These are phyloP conservation scores for Rusavskia elegans DNA, from an alignment of 495 filamentous ascomycete genomes.

Conservation along the genomic window DNA sequence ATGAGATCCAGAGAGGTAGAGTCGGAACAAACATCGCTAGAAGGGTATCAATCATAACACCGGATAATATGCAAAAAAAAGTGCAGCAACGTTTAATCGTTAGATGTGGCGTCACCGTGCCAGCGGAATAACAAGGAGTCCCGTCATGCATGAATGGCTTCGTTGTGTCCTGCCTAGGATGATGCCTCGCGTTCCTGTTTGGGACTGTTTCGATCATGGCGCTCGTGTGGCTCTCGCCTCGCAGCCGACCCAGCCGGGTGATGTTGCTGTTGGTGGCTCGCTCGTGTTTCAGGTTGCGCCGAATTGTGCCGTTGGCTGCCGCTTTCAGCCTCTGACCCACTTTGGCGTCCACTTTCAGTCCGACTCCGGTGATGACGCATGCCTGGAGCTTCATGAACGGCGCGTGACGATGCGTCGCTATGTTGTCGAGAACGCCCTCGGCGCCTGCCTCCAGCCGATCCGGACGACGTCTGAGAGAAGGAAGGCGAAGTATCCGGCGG, in stretches of 20 bases:
- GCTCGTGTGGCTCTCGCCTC: slow-evolving; percentile 9
- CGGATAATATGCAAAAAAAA: not conserved
- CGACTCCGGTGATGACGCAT: slow-evolving; percentile 2
- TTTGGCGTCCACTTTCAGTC: slow-evolving; percentile 12
- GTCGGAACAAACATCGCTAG: not conserved
- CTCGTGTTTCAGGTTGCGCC: slow-evolving; percentile 16
- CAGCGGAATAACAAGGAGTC: not conserved
- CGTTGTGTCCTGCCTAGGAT: not conserved
- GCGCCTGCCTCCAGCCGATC: slow-evolving; percentile 38
- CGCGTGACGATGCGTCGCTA: slow-evolving; percentile 41
- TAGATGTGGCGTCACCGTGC: not conserved
- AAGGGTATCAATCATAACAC: not conserved
- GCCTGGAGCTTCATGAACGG: slow-evolving; percentile 2
- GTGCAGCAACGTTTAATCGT: too few relatives aligned
- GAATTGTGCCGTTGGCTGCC: slow-evolving; percentile 12
- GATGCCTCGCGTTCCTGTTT: slow-evolving; percentile 9
- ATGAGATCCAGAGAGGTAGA: not conserved
- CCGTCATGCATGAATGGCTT: not conserved
- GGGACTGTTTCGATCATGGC: slow-evolving; percentile 12
- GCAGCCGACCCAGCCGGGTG: slow-evolving; percentile 12
- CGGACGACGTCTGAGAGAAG: slow-evolving; percentile 21
- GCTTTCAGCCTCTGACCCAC: slow-evolving; percentile 16
- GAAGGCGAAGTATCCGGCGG: slow-evolving; percentile 12
- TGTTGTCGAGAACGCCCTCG: slow-evolving; percentile 53
- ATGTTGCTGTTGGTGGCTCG: slow-evolving; percentile 5